A percentile compares a stretch with the other conserved stretches of the same genome.
These are phyloP conservation scores for Rubia yunnanensis DNA, from an alignment of 257 asterid genomes.

Conservation along the genomic window DNA sequence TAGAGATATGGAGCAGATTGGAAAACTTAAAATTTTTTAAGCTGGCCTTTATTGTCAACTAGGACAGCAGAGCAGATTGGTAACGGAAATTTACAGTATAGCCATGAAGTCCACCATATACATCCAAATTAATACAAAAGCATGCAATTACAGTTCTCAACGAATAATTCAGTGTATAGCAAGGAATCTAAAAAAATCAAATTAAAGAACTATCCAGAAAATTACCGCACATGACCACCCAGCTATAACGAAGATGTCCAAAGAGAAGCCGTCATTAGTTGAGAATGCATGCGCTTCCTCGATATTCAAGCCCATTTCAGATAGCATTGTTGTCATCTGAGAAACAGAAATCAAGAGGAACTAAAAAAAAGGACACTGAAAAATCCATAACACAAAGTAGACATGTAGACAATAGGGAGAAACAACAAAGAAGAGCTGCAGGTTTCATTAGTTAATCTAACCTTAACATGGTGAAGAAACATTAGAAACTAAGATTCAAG, in stretches of 20 bases:
- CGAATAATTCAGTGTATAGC: neutral
- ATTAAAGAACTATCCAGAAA: neutral
- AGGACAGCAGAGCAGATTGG: conserved; percentile 2
- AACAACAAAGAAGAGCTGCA: neutral
- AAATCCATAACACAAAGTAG: neutral
- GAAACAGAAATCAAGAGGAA: conserved; percentile 4
- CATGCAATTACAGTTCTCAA: neutral
- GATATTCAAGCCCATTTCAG: conserved; percentile 49
- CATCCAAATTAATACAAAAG: neutral
- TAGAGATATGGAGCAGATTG: conserved; percentile 7
- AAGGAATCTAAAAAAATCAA: neutral
- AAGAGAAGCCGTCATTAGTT: conserved; percentile 46
- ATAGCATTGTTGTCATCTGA: conserved; percentile 40
- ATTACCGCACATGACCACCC: conserved; percentile 50
- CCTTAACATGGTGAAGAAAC: neutral
- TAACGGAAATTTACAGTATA: neutral
- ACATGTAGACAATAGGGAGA: neutral
- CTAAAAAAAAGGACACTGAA: neutral
- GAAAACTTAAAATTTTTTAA: neutral
- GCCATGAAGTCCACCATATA: neutral
- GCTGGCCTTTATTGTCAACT: conserved; percentile 7
- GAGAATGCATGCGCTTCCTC: conserved; percentile 56
- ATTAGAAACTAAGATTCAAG: neutral
- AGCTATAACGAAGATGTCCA: conserved; percentile 45
- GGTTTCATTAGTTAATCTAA: neutral